Evolutionary conservation across 1,284 basidiomycete genomes (phyloP), one percentile per base, ranked within the genome.

Genomic region (Ceratobasidium sp.): DNA sequence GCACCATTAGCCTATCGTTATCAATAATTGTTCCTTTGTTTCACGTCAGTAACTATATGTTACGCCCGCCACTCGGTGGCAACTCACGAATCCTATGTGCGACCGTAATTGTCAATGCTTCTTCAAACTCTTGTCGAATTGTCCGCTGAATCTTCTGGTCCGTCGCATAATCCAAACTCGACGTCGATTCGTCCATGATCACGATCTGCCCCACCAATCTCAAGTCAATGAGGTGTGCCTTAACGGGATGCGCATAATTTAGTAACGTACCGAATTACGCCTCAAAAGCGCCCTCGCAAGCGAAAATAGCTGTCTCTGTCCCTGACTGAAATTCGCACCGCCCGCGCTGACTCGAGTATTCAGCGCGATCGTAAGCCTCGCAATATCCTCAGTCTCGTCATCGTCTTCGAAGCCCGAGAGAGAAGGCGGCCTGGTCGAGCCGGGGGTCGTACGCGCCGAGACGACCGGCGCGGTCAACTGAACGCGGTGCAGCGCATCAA

Each of bases 1-100:
- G 84, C 0, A 96, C 91, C 54, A 97, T 84, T 38, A 96, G 82
- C 1, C 92, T 84, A 79, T 95, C 93, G 77, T 94, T 43, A 14
- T 71, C 67, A 28, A 71, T 71, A 35, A 71, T 71, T 5, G 54
- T 67, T 35, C 63, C 63, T 67, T 67, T 67, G 63, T 67, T 6
- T 6, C 26, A 2, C 1, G 32, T 55, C 49, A 55, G 58, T 52
- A n/a, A n/a, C n/a, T n/a, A n/a, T n/a, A n/a, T 14, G 2, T 28
- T 49, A 52, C 30, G n/a, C 55, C 32, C 30, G 26, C 28, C 28
- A 62, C 41, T 11, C 43, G 9, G 32, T 57, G 52, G 58, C 58
- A 62, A 54, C 54, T 62, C 43, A 54, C 61, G 59, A 32, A 75
- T 73, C 4, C 74, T 63, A 47, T 76, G 75, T 14, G 75, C 75